Evolutionary conservation across 345 rosid species (phyloP), one percentile per base, ranked within the genome.

Genomic region (Nasturtium officinale): DNA sequence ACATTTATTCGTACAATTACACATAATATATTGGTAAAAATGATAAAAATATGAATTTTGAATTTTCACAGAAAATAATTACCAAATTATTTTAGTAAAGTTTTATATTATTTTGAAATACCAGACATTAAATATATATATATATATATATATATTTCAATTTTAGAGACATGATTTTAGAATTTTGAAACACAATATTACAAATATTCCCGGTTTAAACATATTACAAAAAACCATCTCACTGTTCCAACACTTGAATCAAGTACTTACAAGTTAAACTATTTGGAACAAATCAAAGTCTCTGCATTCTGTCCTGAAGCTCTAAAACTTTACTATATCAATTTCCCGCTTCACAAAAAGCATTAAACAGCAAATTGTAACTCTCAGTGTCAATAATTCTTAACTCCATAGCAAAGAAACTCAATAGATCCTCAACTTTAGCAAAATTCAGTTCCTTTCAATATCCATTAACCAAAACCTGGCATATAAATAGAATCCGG

Each of bases 281-380:
- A 73, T 86, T 85, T 18, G 95, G 95, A 58, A 79, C 82, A 82
- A 83, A 87, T 32, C 97, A 96, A 38, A 88, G 28, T 78, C 79
- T 88, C 85, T 84, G 58, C 83, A 87, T 74, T 63, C 88, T 82
- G 8, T 87, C 81, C 46, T 91, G 97, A 77, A 89, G 74, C 73
- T 79, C 85, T 81, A 85, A 82, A 55, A 84, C 75, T 77, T 69
- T 55, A 75, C 62, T 55, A 32, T 72, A 66, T 71, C 74, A 75
- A 79, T 84, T 79, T 55, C 85, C 91, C 18, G 46, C 82, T 68
- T 83, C 89, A 52, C 69, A 73, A n/a, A 71, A 7, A 7, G 57
- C 52, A 57, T 81, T 79, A 11, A 86, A 77, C 50, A 91, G 79
- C 25, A 18, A 74, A 69, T 83, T 85, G 59, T 85, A 89, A 78